Conservation (phyloP, 495 filamentous ascomycete genomes). For the Lichina pygmaea region DNA sequence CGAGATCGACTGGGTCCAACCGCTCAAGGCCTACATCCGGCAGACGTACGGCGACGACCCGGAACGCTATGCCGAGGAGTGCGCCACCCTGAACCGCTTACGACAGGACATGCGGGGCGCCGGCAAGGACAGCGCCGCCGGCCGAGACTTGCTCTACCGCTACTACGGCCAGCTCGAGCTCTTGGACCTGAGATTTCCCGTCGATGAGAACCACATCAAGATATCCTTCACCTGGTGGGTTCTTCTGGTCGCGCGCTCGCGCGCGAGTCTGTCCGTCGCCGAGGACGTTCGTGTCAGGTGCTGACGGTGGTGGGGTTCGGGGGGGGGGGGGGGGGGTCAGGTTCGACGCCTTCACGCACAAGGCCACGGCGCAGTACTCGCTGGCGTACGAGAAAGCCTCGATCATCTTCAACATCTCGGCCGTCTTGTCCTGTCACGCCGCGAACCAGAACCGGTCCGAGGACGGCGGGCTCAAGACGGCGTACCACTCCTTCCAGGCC, state of each 20-base stretch:
- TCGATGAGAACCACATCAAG: conserved; percentile 97
- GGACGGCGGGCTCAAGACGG: conserved; percentile 77
- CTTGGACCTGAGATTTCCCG: conserved; percentile 79
- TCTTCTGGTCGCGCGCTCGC: no score
- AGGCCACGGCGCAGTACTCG: conserved; percentile 82
- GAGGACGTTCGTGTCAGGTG: background rate
- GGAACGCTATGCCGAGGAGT: conserved; percentile 83
- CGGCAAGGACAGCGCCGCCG: conserved; percentile 85
- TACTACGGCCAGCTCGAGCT: conserved; percentile 96
- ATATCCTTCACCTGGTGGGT: conserved; percentile 91
- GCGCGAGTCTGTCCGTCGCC: background rate
- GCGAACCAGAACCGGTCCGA: conserved; percentile 79
- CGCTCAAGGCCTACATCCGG: conserved; percentile 81
- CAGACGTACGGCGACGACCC: conserved; percentile 90
- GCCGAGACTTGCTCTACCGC: conserved; percentile 77
- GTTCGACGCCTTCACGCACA: conserved; percentile 97
- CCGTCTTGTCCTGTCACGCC: conserved; percentile 86
- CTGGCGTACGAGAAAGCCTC: conserved; percentile 96
- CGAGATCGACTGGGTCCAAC: conserved; percentile 94
- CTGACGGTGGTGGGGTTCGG: background rate
- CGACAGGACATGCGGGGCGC: conserved; percentile 97
- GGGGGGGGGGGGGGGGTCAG: conserved; percentile 18
- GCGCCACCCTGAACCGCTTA: conserved; percentile 81
- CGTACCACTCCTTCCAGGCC: conserved; percentile 95
- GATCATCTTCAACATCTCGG: conserved; percentile 98